These are phyloP conservation scores for Coelastrella sp. DNA, from an alignment of 139 green algal genomes.

Conservation along the genomic window DNA sequence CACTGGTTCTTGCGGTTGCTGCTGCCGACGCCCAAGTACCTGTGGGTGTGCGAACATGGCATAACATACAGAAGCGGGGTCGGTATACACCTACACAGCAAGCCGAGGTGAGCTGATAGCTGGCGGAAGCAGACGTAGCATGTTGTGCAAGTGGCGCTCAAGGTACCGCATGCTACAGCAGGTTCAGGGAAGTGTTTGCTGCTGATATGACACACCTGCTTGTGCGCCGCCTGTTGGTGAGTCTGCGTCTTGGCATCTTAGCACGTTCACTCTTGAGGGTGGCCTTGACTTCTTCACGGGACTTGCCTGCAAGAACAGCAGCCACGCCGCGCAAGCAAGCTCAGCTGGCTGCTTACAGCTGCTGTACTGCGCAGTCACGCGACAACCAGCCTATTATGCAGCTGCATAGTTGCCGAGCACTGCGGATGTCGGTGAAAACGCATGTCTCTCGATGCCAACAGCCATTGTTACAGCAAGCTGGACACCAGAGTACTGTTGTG, in stretches of 20 bases:
- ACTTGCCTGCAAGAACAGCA: conserved; percentile 60
- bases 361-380: not conserved
- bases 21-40: conserved; percentile 80
- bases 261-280: conserved; percentile 82
- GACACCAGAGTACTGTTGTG: not conserved
- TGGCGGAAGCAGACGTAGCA: too few species aligned
- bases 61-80: not conserved
- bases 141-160: too few species aligned
- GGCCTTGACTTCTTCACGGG: conserved; percentile 80
- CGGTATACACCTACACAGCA: too few species aligned
- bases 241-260: conserved; percentile 71
- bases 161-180: not conserved
- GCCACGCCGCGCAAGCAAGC: not conserved
- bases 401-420: not conserved
- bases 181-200: not conserved
- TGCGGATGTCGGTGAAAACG: not conserved
- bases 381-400: too few species aligned
- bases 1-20: conserved; percentile 85
- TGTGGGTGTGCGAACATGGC: not conserved
- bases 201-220: conserved; percentile 12
- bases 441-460: too few species aligned
- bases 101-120: too few species aligned
- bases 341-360: not conserved
- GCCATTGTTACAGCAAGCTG: not conserved
- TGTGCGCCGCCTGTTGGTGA: conserved; percentile 74